Evolutionary conservation across 805 yeast genomes (phyloP), one percentile per base, ranked within the genome.

Genomic region (Tetrapisispora nanseiensis): DNA sequence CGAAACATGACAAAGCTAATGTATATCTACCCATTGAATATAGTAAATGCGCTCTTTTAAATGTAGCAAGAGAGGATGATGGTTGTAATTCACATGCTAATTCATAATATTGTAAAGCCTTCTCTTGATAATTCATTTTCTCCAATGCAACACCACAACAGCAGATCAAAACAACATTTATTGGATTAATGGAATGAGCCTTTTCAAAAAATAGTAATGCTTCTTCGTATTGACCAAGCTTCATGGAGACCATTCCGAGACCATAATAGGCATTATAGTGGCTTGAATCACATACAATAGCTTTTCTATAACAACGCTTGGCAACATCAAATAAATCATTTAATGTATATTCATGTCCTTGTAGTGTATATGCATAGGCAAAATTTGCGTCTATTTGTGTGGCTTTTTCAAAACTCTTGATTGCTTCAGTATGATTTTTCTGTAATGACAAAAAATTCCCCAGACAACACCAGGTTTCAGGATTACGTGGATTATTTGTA

Each of bases 251-350:
- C 90, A 87, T 86, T 7, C 97, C 98, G 43, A 92, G 75, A 22
- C 98, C 98, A 56, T 92, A 92, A 55, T 89, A 78, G 0, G 97
- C 97, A 62, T 90, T 92, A 62, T 89, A 92, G 58, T 86, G 96
- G 44, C 87, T 70, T 37, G 80, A 72, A 54, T 90, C 95, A 33
- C 80, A 71, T 20, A 81, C 66, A 36, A 92, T 69, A 3, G 96
- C 94, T 47, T 71, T 69, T 29, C 95, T 65, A 70, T 87, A 92
- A 46, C 86, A 77, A 43, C 82, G 85, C 47, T 83, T 72, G 0
- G 98, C 97, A 56, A 79, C 75, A 57, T 87, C 96, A 63, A 82
- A 85, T 29, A 94, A 87, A 64, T 94, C 98, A 54, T 77, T 86
- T 2, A 90, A 74, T 27, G 86, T 76, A 55, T 76, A 78, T 62